Conservation (phyloP, 306 rosid species). For the Dalbergia cochinchinensis region DNA sequence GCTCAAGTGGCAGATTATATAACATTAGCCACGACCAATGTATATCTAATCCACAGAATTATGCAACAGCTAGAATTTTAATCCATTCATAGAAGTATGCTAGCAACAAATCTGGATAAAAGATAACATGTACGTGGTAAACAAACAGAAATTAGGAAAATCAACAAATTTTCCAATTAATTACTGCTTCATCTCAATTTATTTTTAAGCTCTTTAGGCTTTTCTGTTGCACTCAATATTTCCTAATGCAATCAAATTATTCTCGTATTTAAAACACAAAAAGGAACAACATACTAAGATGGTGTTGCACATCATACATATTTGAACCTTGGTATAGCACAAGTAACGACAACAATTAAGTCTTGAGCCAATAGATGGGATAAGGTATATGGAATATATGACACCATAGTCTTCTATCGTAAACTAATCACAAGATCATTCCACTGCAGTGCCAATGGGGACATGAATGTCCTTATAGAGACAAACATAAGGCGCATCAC, state of each 20-base stretch:
- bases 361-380: background rate
- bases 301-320: background rate
- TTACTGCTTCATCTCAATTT: background rate
- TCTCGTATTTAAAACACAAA: background rate
- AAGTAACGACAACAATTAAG: background rate
- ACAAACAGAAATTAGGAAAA: background rate
- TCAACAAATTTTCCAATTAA: background rate
- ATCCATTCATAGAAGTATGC: background rate
- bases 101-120: background rate
- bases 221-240: background rate
- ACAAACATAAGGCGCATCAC: conserved; percentile 71
- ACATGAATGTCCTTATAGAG: conserved; percentile 67
- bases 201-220: no score
- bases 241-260: background rate
- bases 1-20: background rate
- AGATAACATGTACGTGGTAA: background rate
- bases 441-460: conserved; percentile 44
- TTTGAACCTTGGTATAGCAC: background rate
- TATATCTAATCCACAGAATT: no score
- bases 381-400: background rate
- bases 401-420: no score
- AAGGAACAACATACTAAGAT: background rate
- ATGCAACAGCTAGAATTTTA: conserved; percentile 2
- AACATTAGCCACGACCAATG: background rate
- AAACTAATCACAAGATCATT: conserved; percentile 18